Conservation (phyloP, 148 eudicot species). For the Salicornia ramosissima region DNA sequence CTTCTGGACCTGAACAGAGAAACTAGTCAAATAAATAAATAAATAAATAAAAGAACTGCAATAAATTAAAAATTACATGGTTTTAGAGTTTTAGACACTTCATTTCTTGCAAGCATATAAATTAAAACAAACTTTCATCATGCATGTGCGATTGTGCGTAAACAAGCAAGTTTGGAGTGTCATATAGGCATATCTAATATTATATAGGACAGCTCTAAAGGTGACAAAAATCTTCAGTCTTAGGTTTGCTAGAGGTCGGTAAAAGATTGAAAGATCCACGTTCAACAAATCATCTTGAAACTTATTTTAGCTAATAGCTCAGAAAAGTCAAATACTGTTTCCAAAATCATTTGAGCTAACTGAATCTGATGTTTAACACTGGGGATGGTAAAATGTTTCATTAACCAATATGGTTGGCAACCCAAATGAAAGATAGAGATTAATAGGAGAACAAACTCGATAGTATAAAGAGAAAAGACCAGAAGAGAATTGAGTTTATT, state of each 20-base stretch:
- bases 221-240: not conserved
- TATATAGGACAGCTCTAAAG: not conserved
- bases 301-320: not conserved
- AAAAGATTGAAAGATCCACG: not conserved
- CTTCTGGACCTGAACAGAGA: slow-evolving; percentile 53
- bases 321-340: not conserved
- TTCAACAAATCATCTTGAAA: not conserved
- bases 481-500: not conserved
- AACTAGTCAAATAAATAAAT: not conserved
- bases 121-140: not conserved
- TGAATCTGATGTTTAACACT: not conserved
- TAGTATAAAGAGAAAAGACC: no score
- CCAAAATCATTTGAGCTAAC: not conserved
- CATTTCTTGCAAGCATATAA: not conserved
- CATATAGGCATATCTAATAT: not conserved
- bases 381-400: not conserved
- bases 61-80: not conserved
- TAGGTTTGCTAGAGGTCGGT: not conserved
- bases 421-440: not conserved
- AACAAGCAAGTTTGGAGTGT: not conserved
- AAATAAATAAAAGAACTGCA: not conserved
- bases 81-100: not conserved
- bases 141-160: not conserved
- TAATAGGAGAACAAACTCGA: not conserved
- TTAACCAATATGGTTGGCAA: not conserved